phyloP scores from a whole-genome alignment of 2,329 filamentous ascomycete genomes.

The Aspergillus intermedius region DNA sequence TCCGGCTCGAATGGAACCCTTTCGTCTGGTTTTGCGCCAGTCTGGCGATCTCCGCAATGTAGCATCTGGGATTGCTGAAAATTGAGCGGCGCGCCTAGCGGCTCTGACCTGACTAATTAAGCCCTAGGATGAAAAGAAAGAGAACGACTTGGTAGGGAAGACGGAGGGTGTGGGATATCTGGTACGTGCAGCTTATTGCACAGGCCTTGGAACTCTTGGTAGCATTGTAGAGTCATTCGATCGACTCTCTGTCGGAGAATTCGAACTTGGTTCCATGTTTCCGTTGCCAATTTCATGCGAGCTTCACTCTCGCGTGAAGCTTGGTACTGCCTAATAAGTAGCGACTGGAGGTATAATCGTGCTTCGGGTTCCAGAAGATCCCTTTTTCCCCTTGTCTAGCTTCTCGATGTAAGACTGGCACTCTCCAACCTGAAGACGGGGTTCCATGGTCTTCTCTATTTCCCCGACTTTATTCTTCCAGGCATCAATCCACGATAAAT shows the following conservation, averaged over 20 bases:
- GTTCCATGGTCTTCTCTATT: neutral
- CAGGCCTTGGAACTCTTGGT: neutral
- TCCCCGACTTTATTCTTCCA: neutral
- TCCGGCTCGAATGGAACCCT: conserved; percentile 59
- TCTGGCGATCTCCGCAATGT: conserved; percentile 62
- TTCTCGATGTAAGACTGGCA: neutral
- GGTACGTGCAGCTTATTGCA: neutral
- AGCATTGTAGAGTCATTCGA: neutral
- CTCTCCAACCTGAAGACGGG: neutral
- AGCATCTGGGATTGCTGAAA: conserved; percentile 55
- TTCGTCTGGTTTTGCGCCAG: conserved; percentile 57
- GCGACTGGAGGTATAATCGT: conserved; percentile 1
- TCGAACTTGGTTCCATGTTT: conserved; percentile 1
- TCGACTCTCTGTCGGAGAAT: neutral
- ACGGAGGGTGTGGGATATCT: neutral
- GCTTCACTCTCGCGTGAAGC: neutral
- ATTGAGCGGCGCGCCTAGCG: neutral
- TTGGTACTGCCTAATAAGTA: neutral
- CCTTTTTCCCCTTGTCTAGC: neutral
- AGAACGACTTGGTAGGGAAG: neutral
- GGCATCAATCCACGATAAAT: neutral
- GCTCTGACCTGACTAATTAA: neutral
- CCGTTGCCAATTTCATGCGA: neutral
- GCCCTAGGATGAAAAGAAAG: neutral
- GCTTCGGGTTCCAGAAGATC: neutral